Evolutionary conservation across 768 basidiomycete species (phyloP).

Genomic region (Sporobolomyces pararoseus): DNA sequence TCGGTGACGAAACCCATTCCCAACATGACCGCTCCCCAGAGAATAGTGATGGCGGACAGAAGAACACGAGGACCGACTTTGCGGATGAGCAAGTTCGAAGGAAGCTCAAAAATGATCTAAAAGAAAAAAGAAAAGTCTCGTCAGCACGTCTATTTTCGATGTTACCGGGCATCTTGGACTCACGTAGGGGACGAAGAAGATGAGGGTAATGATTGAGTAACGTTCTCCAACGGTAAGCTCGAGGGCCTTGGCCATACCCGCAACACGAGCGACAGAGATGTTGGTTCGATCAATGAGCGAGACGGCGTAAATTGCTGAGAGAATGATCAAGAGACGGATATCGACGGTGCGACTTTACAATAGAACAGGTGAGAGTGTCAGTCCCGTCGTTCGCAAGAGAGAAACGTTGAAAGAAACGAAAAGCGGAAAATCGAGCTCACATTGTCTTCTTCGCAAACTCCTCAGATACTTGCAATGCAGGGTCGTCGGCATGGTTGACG

Average conservation of each 20-base stretch:
- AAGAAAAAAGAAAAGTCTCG: constrained; percentile 34
- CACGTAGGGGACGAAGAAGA: background rate
- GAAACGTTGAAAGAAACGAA: background rate
- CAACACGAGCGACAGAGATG: constrained; percentile 29
- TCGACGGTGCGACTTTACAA: constrained; percentile 29
- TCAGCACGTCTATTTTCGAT: background rate
- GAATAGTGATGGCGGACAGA: constrained; percentile 27
- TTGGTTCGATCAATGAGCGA: constrained; percentile 38
- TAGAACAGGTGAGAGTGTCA: too few species aligned
- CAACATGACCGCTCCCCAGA: constrained; percentile 44
- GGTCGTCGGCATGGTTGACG: background rate
- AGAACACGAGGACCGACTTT: constrained; percentile 42
- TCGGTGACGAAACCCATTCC: constrained; percentile 46
- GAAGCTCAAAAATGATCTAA: constrained; percentile 42
- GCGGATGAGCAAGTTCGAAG: constrained; percentile 45
- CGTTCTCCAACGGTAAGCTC: constrained; percentile 46
- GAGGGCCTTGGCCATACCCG: constrained; percentile 22
- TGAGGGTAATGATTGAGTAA: constrained; percentile 41
- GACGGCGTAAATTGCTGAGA: constrained; percentile 31
- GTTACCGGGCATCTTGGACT: background rate
- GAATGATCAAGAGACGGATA: constrained; percentile 27
- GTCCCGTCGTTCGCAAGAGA: background rate
- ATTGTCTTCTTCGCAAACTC: constrained; percentile 14
- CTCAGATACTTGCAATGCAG: background rate
- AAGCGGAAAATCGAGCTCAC: background rate